Evolutionary conservation across 208 protist species (phyloP), one percentile per base, ranked within the genome.

Genomic region (Trypanosoma theileri): DNA sequence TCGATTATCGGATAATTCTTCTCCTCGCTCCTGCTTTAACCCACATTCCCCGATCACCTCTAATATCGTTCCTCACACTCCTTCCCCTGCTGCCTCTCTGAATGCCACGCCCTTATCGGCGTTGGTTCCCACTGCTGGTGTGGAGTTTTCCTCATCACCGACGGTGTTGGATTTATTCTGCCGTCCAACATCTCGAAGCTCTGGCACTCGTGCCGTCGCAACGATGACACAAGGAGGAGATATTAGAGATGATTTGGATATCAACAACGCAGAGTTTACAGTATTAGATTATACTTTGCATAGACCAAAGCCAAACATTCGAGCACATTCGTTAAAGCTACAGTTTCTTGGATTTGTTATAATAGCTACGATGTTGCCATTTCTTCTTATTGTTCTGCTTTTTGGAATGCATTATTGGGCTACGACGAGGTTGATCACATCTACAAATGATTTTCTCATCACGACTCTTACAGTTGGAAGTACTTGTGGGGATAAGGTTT

Each of bases 371-470:
- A 1, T 50, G 0, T 12, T 81, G 7, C 78, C 77, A 12, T 67
- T 83, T 24, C 64, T 51, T 21, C 40, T 57, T 0, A 65, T 60
- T 13, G 51, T 78, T 7, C 26, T 84, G 26, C 35, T 87, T 35
- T 71, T 87, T 22, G 69, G 72, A 4, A 52, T 88, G 11, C 69
- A 88, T 67, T 88, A 69, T 66, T 88, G 75, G 73, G 75, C 71
- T 22, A 63, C 68, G 13, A 60, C 3, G 13, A 44, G 26, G 3
- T 7, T 59, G 12, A 8, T 52, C 46, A 28, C 9, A 13, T 11
- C 45, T 10, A 4, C 17, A 4, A 1, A 28, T 31, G 19, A 4
- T 59, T 12, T 17, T 51, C 17, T 10, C 35, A 2, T 17, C 24
- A 51, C 4, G 2, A 48, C 3, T 52, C 19, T 1, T 12, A 13